Base-by-base conservation (phyloP, 1,139 yeast species). In the Trichomonascaceae sp. region DNA sequence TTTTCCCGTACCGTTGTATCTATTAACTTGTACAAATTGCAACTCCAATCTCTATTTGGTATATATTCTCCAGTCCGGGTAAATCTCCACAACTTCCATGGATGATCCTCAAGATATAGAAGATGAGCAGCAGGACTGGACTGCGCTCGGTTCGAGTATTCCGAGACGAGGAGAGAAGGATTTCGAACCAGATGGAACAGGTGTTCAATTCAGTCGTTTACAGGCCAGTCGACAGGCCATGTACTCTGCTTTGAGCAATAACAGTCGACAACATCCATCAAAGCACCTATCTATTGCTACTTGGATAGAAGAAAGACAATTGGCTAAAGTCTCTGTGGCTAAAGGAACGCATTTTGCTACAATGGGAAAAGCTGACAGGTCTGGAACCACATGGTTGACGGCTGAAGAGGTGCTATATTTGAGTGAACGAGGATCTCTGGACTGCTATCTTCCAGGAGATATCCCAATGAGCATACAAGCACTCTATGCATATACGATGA, bases 101-200 rank as follows among this genome's bases (percentile, higher is more conserved):
- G 41, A 36, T 12, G 41, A 36, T 36, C 15, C 41, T 15, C 17
- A 36, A 15, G 80, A 75, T 36, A 72, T 72, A 8, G 85, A 83
- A 47, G 95, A 86, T 57, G 85, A 81, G 55, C 73, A 78, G 20
- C 89, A 81, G 59, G 95, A 88, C 66, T 86, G 95, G 93, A 72
- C 82, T 43, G 65, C 71, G 45, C 66, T 82, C 12, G 51, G 56
- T 50, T 13, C 41, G 8, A n/a, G 64, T 30, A 60, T 81, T n/a
- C 86, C 85, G 1, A 81, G 79, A 58, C 72, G 93, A 58, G 96
- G 96, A 1, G 93, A 83, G 57, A 91, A 91, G 67, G 96, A 88
- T 60, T 86, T 84, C 61, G 96, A 83, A 57, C 96, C 96, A 0
- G 93, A 85, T 67, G 89, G 91, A 0, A 84, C 95, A 0, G 65